A percentile compares a stretch with the other conserved stretches of the same genome.
Conservation (phyloP, 352 stramenopile species). For the Globisporangium lucens region DNA sequence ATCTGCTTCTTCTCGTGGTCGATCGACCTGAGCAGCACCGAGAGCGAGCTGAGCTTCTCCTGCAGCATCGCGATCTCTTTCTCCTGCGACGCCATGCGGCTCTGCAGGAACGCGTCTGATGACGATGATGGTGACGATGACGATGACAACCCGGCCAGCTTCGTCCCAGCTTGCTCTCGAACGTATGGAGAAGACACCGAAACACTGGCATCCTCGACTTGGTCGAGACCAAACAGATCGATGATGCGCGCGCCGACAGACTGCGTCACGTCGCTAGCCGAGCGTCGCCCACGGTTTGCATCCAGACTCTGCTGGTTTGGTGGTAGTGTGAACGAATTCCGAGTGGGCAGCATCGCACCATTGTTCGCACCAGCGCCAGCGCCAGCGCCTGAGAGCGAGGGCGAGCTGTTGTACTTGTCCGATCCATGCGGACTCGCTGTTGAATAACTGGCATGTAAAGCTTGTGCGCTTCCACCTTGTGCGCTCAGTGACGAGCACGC, state of each 20-base stretch:
- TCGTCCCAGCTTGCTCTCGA: background rate
- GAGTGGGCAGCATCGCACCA: background rate
- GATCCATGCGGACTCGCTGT: slow-evolving; percentile 3
- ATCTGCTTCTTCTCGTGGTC: slow-evolving; percentile 68
- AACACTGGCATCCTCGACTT: slow-evolving; percentile 8
- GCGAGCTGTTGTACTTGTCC: background rate
- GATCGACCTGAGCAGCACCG: slow-evolving; percentile 55
- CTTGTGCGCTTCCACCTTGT: background rate
- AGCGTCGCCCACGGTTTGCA: background rate
- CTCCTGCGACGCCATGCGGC: slow-evolving; percentile 58
- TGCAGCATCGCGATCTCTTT: slow-evolving; percentile 70
- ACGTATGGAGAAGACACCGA: background rate
- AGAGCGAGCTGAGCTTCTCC: slow-evolving; percentile 65
- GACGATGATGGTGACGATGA: background rate
- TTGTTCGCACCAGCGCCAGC: background rate
- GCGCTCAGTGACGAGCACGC: slow-evolving; percentile 15
- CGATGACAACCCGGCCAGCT: background rate
- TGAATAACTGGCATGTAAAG: slow-evolving; percentile 3
- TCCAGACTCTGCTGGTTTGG: slow-evolving; percentile 1
- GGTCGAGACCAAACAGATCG: slow-evolving; percentile 19
- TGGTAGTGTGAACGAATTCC: slow-evolving; percentile 7
- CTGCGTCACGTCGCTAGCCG: slow-evolving; percentile 10
- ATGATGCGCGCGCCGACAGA: slow-evolving; percentile 11
- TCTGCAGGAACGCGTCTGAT: slow-evolving; percentile 41
- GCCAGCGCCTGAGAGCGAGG: slow-evolving; percentile 2